A percentile compares a stretch with the other conserved stretches of the same genome.
These are phyloP conservation scores for Gliomastix tumulicola DNA, from an alignment of 2,329 filamentous ascomycete genomes.

Conservation along the genomic window DNA sequence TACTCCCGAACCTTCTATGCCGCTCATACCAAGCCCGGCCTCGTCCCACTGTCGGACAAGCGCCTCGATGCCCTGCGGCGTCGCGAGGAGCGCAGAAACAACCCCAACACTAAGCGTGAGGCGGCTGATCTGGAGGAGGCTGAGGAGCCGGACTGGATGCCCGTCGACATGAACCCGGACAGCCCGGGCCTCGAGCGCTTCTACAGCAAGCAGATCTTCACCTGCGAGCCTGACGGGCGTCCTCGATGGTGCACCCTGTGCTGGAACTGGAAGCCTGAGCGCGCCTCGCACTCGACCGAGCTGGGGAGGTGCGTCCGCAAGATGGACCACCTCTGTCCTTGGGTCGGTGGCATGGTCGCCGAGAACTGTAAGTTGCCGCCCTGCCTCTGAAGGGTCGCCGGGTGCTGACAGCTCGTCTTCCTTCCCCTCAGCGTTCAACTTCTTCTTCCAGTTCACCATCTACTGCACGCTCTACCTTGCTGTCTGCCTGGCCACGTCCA, in stretches of 20 bases:
- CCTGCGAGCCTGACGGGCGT: conserved; percentile 76
- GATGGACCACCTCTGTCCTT: conserved; percentile 96
- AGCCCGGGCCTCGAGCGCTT: conserved; percentile 66
- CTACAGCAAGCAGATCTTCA: conserved; percentile 76
- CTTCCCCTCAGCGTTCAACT: conserved; percentile 72
- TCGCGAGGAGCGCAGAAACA: conserved; percentile 7
- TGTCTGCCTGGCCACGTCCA: conserved; percentile 56
- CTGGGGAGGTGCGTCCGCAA: conserved; percentile 74
- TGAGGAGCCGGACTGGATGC: conserved; percentile 21
- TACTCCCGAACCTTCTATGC: conserved; percentile 67
- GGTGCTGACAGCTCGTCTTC: no score
- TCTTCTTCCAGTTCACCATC: conserved; percentile 79
- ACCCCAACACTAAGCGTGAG: conserved; percentile 2
- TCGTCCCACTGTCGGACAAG: conserved; percentile 55
- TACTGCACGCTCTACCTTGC: conserved; percentile 65
- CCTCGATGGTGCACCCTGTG: conserved; percentile 84
- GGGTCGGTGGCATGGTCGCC: conserved; percentile 88
- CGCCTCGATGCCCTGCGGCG: conserved; percentile 17
- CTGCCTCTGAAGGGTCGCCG: no score
- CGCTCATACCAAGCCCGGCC: conserved; percentile 65
- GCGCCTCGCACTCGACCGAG: conserved; percentile 81
- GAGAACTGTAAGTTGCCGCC: conserved; percentile 56
- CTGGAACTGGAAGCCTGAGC: conserved; percentile 80
- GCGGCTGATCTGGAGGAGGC: conserved; percentile 5
- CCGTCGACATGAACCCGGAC: conserved; percentile 45